These are phyloP conservation scores for Boehmeria nivea DNA, from an alignment of 306 rosid species.

Conservation along the genomic window DNA sequence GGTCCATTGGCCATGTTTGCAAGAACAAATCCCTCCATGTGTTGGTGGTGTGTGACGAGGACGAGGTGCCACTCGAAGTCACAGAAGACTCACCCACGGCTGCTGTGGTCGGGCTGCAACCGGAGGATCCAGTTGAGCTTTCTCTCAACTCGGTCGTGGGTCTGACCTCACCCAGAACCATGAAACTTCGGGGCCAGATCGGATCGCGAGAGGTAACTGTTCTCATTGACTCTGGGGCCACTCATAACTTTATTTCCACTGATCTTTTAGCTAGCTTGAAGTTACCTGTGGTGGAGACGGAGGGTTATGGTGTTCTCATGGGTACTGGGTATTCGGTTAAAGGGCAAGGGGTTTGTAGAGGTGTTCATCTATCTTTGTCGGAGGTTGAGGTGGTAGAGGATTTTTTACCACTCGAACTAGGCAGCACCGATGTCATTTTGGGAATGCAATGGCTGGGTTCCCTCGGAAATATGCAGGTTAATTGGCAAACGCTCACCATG, in stretches of 20 bases:
- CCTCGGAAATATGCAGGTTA: neutral
- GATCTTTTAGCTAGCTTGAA: neutral
- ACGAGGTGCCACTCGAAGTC: too few relatives aligned
- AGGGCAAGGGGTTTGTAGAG: neutral
- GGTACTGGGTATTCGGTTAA: neutral
- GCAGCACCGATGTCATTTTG: too few relatives aligned
- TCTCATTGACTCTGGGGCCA: neutral
- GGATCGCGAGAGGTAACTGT: neutral
- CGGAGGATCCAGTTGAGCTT: too few relatives aligned
- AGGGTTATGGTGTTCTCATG: neutral
- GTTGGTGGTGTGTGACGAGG: too few relatives aligned
- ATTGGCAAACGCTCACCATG: neutral
- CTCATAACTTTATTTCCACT: neutral
- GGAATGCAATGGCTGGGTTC: too few relatives aligned
- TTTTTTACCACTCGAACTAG: too few relatives aligned
- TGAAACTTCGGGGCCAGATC: neutral
- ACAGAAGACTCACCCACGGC: too few relatives aligned
- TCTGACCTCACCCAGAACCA: neutral
- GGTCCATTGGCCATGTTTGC: too few relatives aligned
- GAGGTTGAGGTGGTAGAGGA: neutral
- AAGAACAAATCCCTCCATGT: too few relatives aligned
- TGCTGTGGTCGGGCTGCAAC: too few relatives aligned
- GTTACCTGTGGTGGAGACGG: neutral
- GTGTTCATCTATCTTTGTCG: neutral
- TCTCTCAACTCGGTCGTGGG: neutral